Evolutionary conservation across 495 filamentous ascomycete genomes (phyloP).

Genomic region (Cercophora scortea): DNA sequence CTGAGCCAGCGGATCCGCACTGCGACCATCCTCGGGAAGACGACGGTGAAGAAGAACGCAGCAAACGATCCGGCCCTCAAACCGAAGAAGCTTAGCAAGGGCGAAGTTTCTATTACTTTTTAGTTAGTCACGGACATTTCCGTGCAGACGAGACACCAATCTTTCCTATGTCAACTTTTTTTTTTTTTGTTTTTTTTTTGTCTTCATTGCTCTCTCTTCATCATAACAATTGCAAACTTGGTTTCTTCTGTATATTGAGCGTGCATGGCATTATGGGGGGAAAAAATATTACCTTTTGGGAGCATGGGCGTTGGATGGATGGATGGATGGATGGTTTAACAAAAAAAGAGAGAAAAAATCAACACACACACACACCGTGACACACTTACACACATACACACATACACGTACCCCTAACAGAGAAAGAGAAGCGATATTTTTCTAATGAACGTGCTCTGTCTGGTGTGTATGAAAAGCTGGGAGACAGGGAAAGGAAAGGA

Average conservation of each 20-base stretch:
- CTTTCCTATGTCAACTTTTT: background rate
- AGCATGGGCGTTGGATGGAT: background rate
- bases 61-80: conserved; percentile 33
- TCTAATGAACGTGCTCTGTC: too few species aligned
- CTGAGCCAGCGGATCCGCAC: conserved; percentile 61
- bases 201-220: too few species aligned
- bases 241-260: conserved; percentile 11
- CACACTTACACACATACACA: too few species aligned
- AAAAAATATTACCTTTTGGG: conserved; percentile 1
- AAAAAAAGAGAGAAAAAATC: background rate
- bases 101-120: conserved; percentile 9
- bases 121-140: background rate
- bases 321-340: background rate
- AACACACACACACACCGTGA: background rate
- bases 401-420: too few species aligned
- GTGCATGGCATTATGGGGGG: conserved; percentile 15
- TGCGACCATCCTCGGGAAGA: conserved; percentile 42
- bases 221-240: background rate
- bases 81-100: conserved; percentile 28
- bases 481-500: background rate
- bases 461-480: background rate
- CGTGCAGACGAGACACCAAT: background rate
- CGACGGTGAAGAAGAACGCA: conserved; percentile 41
- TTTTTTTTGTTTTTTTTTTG: conserved; percentile 3
- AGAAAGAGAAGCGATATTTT: background rate